These are phyloP conservation scores for Cryptococcus floricola DNA, from an alignment of 1,284 basidiomycete species.

Conservation along the genomic window DNA sequence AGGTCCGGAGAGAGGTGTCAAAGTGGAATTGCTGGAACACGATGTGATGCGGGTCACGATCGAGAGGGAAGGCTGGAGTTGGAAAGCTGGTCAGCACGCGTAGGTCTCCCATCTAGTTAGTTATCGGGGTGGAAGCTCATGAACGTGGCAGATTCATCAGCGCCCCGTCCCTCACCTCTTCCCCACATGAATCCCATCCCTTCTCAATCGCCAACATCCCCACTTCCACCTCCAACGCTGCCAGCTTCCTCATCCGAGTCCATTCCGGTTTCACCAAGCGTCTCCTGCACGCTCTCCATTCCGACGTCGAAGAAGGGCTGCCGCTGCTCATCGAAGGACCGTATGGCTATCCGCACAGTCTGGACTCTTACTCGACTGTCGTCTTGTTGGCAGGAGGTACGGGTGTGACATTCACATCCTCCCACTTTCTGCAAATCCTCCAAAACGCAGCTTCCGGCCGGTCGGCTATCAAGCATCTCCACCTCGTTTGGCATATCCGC, in stretches of 20 bases:
- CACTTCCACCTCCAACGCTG: slow-evolving; percentile 19
- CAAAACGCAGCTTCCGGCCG: slow-evolving; percentile 10
- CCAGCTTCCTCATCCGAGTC: slow-evolving; percentile 38
- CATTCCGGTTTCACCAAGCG: slow-evolving; percentile 39
- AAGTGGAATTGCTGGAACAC: slow-evolving; percentile 51
- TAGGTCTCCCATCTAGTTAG: slow-evolving; percentile 15
- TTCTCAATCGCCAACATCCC: slow-evolving; percentile 45
- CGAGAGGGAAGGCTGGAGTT: slow-evolving; percentile 50
- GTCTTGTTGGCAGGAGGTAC: slow-evolving; percentile 44
- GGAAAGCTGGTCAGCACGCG: slow-evolving; percentile 59
- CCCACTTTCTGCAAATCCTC: slow-evolving; percentile 30
- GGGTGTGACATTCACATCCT: slow-evolving; percentile 36
- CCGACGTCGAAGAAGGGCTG: slow-evolving; percentile 14
- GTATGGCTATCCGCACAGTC: slow-evolving; percentile 33
- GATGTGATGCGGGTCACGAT: slow-evolving; percentile 57
- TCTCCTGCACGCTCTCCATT: slow-evolving; percentile 21
- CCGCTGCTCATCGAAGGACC: slow-evolving; percentile 43
- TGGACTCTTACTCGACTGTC: slow-evolving; percentile 30
- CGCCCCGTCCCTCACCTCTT: slow-evolving; percentile 30
- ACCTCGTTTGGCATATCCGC: slow-evolving; percentile 43
- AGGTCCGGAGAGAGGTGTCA: slow-evolving; percentile 24
- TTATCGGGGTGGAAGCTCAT: neutral
- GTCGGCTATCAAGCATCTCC: slow-evolving; percentile 26
- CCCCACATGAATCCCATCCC: slow-evolving; percentile 44
- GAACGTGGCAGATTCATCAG: slow-evolving; percentile 32